A percentile compares a stretch with the other conserved stretches of the same genome.
These are phyloP conservation scores for Endogone sp. DNA, from an alignment of 192 early-diverging fungal species.

Conservation along the genomic window DNA sequence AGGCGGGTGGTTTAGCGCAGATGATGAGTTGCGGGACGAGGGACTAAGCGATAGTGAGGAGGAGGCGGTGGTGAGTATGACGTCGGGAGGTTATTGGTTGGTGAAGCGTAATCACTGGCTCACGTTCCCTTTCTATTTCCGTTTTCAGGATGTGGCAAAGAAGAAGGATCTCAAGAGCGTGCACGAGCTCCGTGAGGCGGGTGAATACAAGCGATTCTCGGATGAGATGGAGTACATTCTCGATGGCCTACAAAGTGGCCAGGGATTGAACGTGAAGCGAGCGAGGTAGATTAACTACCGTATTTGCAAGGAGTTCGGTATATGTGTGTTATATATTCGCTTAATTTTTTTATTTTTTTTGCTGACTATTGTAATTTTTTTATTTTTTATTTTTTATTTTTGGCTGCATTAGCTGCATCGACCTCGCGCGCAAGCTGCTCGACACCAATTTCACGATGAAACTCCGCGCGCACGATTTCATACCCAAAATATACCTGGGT, in stretches of 20 bases:
- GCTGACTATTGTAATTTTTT: background rate
- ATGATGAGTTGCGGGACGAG: background rate
- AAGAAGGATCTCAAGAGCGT: slow-evolving; percentile 37
- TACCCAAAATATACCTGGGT: slow-evolving; percentile 31
- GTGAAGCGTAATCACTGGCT: too few species aligned
- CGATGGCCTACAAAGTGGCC: slow-evolving; percentile 40
- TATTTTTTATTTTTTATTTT: background rate
- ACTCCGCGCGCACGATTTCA: slow-evolving; percentile 37
- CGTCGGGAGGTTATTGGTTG: too few species aligned
- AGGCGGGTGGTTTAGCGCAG: too few species aligned
- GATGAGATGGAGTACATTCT: slow-evolving; percentile 61
- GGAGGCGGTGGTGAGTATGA: background rate
- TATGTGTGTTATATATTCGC: background rate
- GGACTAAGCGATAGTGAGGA: background rate
- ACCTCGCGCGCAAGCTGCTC: slow-evolving; percentile 46
- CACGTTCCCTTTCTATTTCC: too few species aligned
- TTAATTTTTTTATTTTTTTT: too few species aligned
- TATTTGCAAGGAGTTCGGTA: background rate
- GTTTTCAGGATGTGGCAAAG: background rate
- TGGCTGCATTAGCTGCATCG: slow-evolving; percentile 35
- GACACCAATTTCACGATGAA: slow-evolving; percentile 28
- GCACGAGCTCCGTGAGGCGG: slow-evolving; percentile 54
- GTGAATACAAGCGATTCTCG: slow-evolving; percentile 47
- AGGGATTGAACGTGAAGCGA: slow-evolving; percentile 37
- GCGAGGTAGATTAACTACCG: slow-evolving; percentile 30